Conservation (phyloP, 129 eudicot species). For the Glebionis coronaria region DNA sequence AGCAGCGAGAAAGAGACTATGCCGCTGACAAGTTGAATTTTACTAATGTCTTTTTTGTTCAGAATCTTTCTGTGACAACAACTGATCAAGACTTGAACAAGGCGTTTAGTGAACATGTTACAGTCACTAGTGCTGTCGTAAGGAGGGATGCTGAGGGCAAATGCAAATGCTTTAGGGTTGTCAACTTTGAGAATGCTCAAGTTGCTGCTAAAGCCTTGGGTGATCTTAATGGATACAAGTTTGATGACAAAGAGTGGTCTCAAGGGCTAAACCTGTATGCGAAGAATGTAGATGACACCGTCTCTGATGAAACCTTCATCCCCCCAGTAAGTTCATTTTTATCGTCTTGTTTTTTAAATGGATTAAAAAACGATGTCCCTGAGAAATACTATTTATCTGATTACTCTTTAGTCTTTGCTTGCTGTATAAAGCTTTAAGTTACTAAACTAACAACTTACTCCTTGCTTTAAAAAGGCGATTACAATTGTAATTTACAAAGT, state of each 20-base stretch:
- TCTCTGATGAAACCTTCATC: conserved; percentile 76
- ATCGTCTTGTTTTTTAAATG: too few relatives aligned
- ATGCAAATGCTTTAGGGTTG: conserved; percentile 86
- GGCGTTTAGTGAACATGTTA: conserved; percentile 75
- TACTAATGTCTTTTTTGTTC: conserved; percentile 80
- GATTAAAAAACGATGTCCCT: too few relatives aligned
- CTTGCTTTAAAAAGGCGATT: too few relatives aligned
- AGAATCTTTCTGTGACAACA: conserved; percentile 69
- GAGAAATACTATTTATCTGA: not conserved
- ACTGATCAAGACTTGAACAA: conserved; percentile 75
- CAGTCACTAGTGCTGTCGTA: conserved; percentile 72
- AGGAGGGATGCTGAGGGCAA: conserved; percentile 82
- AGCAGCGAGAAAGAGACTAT: conserved; percentile 82
- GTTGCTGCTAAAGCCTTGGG: conserved; percentile 87
- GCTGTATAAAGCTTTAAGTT: not conserved
- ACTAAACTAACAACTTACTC: too few relatives aligned
- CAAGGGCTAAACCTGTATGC: conserved; percentile 77
- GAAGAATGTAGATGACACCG: conserved; percentile 75
- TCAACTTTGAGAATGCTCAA: conserved; percentile 83
- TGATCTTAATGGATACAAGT: conserved; percentile 67
- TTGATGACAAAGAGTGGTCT: conserved; percentile 86
- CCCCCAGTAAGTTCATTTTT: conserved; percentile 59
- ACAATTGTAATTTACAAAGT: too few relatives aligned
- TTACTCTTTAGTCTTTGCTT: not conserved
- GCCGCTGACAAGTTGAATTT: conserved; percentile 61